Conservation (phyloP, 345 rosid species). For the Toxicodendron radicans region DNA sequence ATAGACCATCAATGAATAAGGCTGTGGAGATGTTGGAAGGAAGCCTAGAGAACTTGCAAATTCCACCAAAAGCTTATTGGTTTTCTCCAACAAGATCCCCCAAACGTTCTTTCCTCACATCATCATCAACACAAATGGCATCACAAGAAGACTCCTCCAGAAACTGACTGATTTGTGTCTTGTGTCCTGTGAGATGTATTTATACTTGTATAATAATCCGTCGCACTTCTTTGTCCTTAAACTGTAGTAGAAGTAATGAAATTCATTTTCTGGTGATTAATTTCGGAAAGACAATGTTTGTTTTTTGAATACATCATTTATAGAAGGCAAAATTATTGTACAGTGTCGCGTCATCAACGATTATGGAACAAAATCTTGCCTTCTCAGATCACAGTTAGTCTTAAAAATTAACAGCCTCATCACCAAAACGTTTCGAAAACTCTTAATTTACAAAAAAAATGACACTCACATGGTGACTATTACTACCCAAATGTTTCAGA, state of each 20-base stretch:
- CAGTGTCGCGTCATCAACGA: not conserved
- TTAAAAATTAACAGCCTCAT: too few species aligned
- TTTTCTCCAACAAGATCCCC: conserved; percentile 11
- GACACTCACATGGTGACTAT: too few species aligned
- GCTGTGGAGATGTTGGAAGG: conserved; percentile 39
- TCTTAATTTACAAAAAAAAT: too few species aligned
- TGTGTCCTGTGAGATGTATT: not conserved
- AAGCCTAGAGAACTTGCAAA: not conserved
- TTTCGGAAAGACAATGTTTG: not conserved
- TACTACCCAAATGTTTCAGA: too few species aligned
- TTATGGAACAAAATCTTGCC: too few species aligned
- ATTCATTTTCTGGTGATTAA: not conserved
- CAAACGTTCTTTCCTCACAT: not conserved
- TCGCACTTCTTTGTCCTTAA: not conserved
- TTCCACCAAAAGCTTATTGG: conserved; percentile 19
- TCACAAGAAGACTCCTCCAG: not conserved
- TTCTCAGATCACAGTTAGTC: too few species aligned
- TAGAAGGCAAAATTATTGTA: too few species aligned
- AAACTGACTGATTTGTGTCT: not conserved
- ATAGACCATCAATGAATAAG: conserved; percentile 44
- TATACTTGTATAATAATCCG: not conserved
- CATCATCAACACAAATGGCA: not conserved
- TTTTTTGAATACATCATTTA: not conserved
- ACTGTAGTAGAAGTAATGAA: too few species aligned
- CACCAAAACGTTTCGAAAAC: too few species aligned